These are phyloP conservation scores for Trichoderma sp. DNA, from an alignment of 2,329 filamentous ascomycete genomes.

Conservation along the genomic window DNA sequence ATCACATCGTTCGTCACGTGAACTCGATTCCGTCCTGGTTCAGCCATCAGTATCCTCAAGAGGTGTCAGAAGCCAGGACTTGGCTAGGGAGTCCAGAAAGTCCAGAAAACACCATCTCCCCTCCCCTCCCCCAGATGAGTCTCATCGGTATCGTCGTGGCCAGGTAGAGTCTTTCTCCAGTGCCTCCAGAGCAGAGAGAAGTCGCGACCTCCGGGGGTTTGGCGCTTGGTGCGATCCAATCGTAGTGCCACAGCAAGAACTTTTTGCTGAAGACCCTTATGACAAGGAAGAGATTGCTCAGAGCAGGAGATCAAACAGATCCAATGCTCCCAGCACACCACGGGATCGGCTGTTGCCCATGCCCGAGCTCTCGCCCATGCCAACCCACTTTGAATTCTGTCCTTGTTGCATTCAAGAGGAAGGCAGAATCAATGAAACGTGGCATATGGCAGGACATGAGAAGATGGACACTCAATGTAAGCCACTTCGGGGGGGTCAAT, in stretches of 20 bases:
- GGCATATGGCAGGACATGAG: constrained; percentile 17
- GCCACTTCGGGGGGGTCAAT: neutral
- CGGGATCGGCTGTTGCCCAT: constrained; percentile 14
- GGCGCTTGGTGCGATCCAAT: constrained; percentile 18
- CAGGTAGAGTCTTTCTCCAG: neutral
- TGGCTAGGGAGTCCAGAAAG: neutral
- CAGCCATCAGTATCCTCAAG: constrained; percentile 6
- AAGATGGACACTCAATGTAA: constrained; percentile 20
- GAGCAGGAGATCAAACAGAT: neutral
- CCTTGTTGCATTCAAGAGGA: constrained; percentile 19
- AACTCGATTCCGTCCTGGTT: neutral
- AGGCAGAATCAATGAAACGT: constrained; percentile 17
- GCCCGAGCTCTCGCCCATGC: constrained; percentile 17
- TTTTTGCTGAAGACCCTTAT: neutral
- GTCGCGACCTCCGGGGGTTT: constrained; percentile 12
- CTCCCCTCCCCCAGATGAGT: constrained; percentile 15
- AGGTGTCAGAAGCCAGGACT: neutral
- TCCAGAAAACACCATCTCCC: neutral
- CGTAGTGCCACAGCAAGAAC: neutral
- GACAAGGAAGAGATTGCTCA: neutral
- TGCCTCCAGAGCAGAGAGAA: neutral
- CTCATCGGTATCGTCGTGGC: neutral
- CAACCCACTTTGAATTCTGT: constrained; percentile 18
- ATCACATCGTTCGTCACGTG: constrained; percentile 16
- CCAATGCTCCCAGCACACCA: constrained; percentile 9